Conservation (phyloP, 768 basidiomycete species). For the Serendipita indica region DNA sequence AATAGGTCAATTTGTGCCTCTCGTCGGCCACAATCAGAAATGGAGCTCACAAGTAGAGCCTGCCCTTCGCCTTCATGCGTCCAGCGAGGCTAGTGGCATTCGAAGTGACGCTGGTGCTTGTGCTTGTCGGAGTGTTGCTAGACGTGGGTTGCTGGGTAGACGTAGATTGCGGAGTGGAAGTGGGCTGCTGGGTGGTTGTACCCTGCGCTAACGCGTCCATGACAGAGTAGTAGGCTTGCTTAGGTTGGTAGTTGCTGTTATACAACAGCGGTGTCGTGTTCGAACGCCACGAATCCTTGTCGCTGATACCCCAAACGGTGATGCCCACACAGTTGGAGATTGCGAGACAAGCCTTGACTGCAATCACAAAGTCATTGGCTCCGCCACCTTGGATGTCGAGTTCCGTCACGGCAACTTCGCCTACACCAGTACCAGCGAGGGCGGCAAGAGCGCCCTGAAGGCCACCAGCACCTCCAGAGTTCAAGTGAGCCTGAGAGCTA, state of each 20-base stretch:
- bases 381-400: slow-evolving; percentile 24
- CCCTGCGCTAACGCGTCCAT: slow-evolving; percentile 17
- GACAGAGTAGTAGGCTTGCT: slow-evolving; percentile 25
- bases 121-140: no score
- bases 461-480: slow-evolving; percentile 30
- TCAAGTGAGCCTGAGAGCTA: not conserved
- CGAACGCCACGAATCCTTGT: slow-evolving; percentile 34
- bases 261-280: slow-evolving; percentile 31
- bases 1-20: no score
- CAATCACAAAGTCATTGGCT: slow-evolving; percentile 31
- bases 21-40: no score
- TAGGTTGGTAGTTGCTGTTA: slow-evolving; percentile 32
- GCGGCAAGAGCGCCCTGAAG: slow-evolving; percentile 29
- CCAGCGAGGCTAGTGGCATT: no score
- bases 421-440: slow-evolving; percentile 29
- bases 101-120: no score
- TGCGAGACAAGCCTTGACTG: slow-evolving; percentile 32
- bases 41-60: no score
- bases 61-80: no score
- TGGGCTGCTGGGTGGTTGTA: slow-evolving; percentile 27
- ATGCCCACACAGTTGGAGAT: slow-evolving; percentile 31
- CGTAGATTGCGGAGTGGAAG: no score
- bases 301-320: slow-evolving; percentile 20
- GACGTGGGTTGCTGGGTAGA: no score
- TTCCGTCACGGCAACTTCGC: slow-evolving; percentile 33